Base-by-base conservation (phyloP, 2,329 filamentous ascomycete species). In the Xylariaceae sp. region DNA sequence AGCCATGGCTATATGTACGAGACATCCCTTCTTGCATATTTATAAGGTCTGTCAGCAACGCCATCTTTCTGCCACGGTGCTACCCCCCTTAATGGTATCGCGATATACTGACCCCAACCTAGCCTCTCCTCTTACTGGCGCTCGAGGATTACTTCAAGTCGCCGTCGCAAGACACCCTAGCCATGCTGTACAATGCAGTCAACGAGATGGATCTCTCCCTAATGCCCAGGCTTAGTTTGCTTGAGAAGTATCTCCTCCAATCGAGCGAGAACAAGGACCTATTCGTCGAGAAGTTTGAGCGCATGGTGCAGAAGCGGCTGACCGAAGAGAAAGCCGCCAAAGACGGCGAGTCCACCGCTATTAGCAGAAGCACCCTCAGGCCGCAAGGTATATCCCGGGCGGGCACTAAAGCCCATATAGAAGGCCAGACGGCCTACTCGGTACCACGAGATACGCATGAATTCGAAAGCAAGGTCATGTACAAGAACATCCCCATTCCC, bases 1-100 rank as follows among this genome's bases (percentile, higher is more conserved):
- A 73, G 91, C 94, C 48, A 99, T 99, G 94, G 94, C 94, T 35
- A 97, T 99, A 67, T 99, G 94, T 78, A 99, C 94, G 6, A 82
- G 94, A 49, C 94, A 99, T 78, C 92, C 94, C 2, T 99, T 99
- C 75, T 78, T 99, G 66, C 94, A 99, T 75, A 99, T 99, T 64
- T 99, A 99, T 79, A 99, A 99, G 83, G 89, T 88, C 73, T 66
- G 79, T 72, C 59, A 56, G 53, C 58, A 57, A 51, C 18, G 53
- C 51, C 58, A 50, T 59, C 23, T 30, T 30, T 48, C 55, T 56
- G 51, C 39, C 45, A 45, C 35, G 44, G 58, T 17, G 44, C 48
- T 5, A 4, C 49, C 49, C 10, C 7, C 55, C 35, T 30, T 4
- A 4, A 4, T 30, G 1, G 15, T 35, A 45, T 49, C 34, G 34